Percentiles rank a stretch among this genome's conserved stretches.
phyloP scores from a whole-genome alignment of 495 filamentous ascomycete genomes.

The Aspergillus indologenus region DNA sequence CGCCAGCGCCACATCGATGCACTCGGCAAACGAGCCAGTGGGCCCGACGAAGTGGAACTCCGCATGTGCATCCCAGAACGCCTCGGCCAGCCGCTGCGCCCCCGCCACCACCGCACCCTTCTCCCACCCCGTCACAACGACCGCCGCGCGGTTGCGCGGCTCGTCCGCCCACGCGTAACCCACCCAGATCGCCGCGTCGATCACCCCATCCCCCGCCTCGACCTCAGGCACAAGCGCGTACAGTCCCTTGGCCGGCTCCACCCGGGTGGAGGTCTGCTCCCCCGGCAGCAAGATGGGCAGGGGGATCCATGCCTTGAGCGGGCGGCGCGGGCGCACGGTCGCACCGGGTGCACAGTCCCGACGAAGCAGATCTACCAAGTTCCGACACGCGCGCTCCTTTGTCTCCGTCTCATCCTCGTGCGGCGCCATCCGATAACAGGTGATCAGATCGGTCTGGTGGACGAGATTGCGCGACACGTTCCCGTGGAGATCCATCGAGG shows the following conservation, averaged over 20 bases:
- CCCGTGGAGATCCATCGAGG: conserved; percentile 57
- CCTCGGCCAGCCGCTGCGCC: conserved; percentile 45
- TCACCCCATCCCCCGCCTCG: conserved; percentile 37
- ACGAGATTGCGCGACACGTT: conserved; percentile 52
- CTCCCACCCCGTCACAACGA: conserved; percentile 54
- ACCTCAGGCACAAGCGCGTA: conserved; percentile 49
- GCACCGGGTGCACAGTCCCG: neutral
- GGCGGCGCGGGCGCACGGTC: conserved; percentile 22
- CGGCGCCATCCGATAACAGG: conserved; percentile 56
- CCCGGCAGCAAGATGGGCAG: conserved; percentile 54
- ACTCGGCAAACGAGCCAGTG: conserved; percentile 48
- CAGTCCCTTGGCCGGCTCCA: conserved; percentile 53
- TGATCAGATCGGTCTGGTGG: conserved; percentile 52
- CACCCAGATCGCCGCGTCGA: conserved; percentile 58
- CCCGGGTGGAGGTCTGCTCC: conserved; percentile 56
- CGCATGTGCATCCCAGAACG: conserved; percentile 48
- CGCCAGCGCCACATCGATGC: conserved; percentile 44
- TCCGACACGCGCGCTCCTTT: conserved; percentile 53
- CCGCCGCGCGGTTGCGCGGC: conserved; percentile 50
- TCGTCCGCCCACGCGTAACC: conserved; percentile 61
- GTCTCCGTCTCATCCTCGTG: conserved; percentile 52
- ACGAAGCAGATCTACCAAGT: conserved; percentile 43
- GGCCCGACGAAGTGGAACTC: conserved; percentile 55
- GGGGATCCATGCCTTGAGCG: conserved; percentile 55
- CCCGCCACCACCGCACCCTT: conserved; percentile 29